A percentile compares a stretch with the other conserved stretches of the same genome.
phyloP scores from a whole-genome alignment of 768 basidiomycete genomes.

The Asterophora lycoperdoides region DNA sequence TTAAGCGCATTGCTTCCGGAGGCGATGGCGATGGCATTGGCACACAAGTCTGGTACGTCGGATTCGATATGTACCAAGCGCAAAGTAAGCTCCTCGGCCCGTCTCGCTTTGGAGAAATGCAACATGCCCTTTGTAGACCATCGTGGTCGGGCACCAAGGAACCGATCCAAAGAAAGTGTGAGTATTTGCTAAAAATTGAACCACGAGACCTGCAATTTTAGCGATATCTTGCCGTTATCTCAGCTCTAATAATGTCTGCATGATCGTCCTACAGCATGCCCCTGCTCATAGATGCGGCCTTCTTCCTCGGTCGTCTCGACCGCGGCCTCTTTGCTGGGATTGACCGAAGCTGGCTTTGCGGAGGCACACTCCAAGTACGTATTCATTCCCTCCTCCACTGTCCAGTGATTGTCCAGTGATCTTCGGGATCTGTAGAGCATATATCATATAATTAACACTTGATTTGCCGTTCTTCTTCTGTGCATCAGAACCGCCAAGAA shows the following conservation, averaged over 20 bases:
- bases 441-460: too few relatives aligned
- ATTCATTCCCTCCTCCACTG: neutral
- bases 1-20: constrained; percentile 40
- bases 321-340: constrained; percentile 48
- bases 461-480: neutral
- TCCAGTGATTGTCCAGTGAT: too few relatives aligned
- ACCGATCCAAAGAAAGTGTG: constrained; percentile 27
- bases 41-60: constrained; percentile 40
- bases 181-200: neutral
- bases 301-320: constrained; percentile 32
- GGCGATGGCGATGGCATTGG: constrained; percentile 39
- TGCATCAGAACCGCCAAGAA: constrained; percentile 31
- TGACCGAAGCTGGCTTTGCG: constrained; percentile 39
- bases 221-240: too few relatives aligned
- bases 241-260: neutral
- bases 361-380: constrained; percentile 41
- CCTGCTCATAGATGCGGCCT: constrained; percentile 38
- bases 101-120: neutral
- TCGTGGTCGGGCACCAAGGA: constrained; percentile 19
- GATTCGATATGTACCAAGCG: constrained; percentile 19
- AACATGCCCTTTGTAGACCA: constrained; percentile 7
- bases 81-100: constrained; percentile 7
- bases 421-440: too few relatives aligned
- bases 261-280: constrained; percentile 14
- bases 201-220: too few relatives aligned